These are phyloP conservation scores for Colletotrichum noveboracense DNA, from an alignment of 2,329 filamentous ascomycete genomes.

Conservation along the genomic window DNA sequence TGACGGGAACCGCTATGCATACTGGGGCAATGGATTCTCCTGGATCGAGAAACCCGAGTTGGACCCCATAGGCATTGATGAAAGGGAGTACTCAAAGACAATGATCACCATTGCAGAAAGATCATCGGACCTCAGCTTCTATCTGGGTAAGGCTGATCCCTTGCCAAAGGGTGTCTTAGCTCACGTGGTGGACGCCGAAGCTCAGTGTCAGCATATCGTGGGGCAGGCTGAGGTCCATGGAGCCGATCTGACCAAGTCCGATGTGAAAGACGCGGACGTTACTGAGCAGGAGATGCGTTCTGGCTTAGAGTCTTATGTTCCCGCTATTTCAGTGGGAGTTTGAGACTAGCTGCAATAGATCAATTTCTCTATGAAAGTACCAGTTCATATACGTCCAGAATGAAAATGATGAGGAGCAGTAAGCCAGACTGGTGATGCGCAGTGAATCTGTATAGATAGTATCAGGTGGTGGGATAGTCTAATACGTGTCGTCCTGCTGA, in stretches of 20 bases:
- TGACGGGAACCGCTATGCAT: background rate
- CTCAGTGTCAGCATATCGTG: background rate
- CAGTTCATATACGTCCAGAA: rapidly evolving
- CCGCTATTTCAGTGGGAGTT: background rate
- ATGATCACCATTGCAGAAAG: background rate
- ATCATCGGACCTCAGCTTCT: background rate
- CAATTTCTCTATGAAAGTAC: background rate
- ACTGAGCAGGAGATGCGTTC: background rate
- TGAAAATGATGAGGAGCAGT: rapidly evolving
- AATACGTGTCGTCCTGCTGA: rapidly evolving
- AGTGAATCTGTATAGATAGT: background rate
- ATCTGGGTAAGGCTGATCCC: background rate
- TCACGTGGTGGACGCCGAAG: background rate
- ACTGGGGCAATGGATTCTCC: background rate
- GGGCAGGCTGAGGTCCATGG: background rate
- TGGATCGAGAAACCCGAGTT: background rate
- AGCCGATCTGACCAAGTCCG: background rate
- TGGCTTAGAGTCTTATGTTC: background rate
- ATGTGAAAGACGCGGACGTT: background rate
- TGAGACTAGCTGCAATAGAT: background rate
- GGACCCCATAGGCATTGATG: rapidly evolving
- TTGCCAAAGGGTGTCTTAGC: rapidly evolving
- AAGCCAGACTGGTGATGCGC: rapidly evolving
- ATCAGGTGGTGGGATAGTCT: rapidly evolving
- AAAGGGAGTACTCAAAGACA: background rate